Base-by-base conservation (phyloP, 1,139 yeast genomes). In the Zygosaccharomyces sapae region DNA sequence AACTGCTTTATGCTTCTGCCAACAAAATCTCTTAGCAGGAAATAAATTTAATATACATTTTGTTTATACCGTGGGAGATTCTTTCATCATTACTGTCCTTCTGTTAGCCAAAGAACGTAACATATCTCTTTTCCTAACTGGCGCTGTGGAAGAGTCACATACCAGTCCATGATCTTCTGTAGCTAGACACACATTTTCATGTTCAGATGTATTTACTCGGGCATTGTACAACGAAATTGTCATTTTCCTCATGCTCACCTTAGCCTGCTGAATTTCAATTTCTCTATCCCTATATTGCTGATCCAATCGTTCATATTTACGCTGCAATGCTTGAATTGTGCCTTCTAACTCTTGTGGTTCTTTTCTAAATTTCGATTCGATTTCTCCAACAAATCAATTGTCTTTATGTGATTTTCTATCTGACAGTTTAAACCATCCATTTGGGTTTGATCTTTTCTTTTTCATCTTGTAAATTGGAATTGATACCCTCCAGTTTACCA, bases 241-340 rank as follows among this genome's bases (percentile, higher is more conserved):
- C 40, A 37, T 37, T 30, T 25, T 9, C n/a, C 40, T 37, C 40
- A 37, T 24, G 16, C 30, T 37, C 5, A 19, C 12, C 9, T 19
- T 37, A 19, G 40, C 40, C 18, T 37, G 40, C 18, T 37, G 40
- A 25, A 37, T 37, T 12, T 37, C 40, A n/a, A 8, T 5, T 7
- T 37, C 31, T 24, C 29, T 27, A n/a, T 18, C 4, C 20, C 13
- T 24, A 20, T 20, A 37, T 25, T 37, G 18, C 13, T 37, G 10
- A 5, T 13, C 20, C 20, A 37, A 13, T 20, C 4, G 27, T 4
- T 37, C 29, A 22, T 37, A 19, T 24, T 37, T 37, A 8, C 10
- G 10, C 12, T n/a, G 30, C 16, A 24, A 24, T 8, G 18, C 22
- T 4, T 37, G 12, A 16, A 22, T n/a, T 10, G 22, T 37, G 5